Evolutionary conservation across 495 filamentous ascomycete genomes (phyloP), one percentile per base, ranked within the genome.

Genomic region (Penicillium bialowiezense): DNA sequence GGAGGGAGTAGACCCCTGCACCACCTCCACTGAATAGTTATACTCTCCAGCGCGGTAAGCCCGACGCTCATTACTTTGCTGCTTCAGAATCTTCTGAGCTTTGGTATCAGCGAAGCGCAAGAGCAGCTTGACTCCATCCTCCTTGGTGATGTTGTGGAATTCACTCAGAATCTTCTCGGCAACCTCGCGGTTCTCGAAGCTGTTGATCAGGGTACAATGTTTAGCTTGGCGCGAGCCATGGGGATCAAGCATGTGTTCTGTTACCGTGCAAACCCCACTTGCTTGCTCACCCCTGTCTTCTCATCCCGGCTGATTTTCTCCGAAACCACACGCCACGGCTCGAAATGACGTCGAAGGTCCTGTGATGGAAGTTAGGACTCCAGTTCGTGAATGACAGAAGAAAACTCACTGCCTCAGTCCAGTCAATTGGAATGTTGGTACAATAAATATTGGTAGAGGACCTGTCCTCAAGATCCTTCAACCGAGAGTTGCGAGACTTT

Each of bases 51-150:
- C 87, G 47, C 93, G 89, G 71, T 91, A 96, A 57, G 92, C 86
- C 46, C 93, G 89, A 53, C 89, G 88, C 67, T 92, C 88, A 20
- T 91, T 90, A 17, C 91, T 97, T 60, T 93, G 85, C 31, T 90
- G 85, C 76, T 99, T 99, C 43, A 99, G 79, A 59, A 89, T 77
- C 76, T 97, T 99, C 69, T 99, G 93, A 44, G 89, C 87, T 32
- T 91, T 87, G 23, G 95, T 97, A 64, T 99, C 93, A 42, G 93
- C 92, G 64, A 93, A 97, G 43, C 93, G 92, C 56, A 99, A 86
- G 69, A 97, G 89, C 62, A 99, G 81, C 45, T 87, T 79, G 29
- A 90, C 79, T 24, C 80, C 79, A 57, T 91, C 85, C 33, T 86
- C 82, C 40, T 77, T 79, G 52, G 84, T 72, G 23, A 75, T 60